phyloP scores from a whole-genome alignment of 1,139 yeast species.

The Yamadazyma membranifaciens region DNA sequence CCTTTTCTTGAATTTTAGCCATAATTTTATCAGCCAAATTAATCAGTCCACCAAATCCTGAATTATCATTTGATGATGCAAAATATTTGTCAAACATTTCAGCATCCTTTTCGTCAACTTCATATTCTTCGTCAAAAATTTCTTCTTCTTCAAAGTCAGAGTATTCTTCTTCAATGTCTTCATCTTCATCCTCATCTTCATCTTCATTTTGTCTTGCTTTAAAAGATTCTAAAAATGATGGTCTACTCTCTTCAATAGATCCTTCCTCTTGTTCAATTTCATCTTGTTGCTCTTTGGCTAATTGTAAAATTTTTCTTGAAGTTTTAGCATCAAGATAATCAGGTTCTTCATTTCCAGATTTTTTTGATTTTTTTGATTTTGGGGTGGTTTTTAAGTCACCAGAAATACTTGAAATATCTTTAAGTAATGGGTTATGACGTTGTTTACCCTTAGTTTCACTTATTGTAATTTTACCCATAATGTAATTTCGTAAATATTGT shows the following conservation, averaged over 20 bases:
- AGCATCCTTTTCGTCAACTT: slow-evolving; percentile 68
- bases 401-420: slow-evolving; percentile 69
- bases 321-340: slow-evolving; percentile 76
- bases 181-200: slow-evolving; percentile 19
- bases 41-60: slow-evolving; percentile 43
- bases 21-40: slow-evolving; percentile 89
- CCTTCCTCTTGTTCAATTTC: slow-evolving; percentile 71
- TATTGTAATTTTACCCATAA: slow-evolving; percentile 66
- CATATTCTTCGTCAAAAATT: slow-evolving; percentile 49
- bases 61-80: slow-evolving; percentile 26
- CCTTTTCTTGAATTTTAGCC: slow-evolving; percentile 82
- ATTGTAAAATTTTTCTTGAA: slow-evolving; percentile 80
- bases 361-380: slow-evolving; percentile 15
- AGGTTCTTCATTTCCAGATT: slow-evolving; percentile 39
- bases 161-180: slow-evolving; percentile 50
- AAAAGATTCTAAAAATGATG: slow-evolving; percentile 24
- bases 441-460: slow-evolving; percentile 48
- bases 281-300: slow-evolving; percentile 91
- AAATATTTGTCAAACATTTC: slow-evolving; percentile 68
- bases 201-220: slow-evolving; percentile 26
- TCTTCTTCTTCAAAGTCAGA: slow-evolving; percentile 42
- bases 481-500: not conserved
- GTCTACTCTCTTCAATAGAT: slow-evolving; percentile 10
- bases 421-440: slow-evolving; percentile 75
- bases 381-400: slow-evolving; percentile 60